Conservation (phyloP, 2,329 filamentous ascomycete species). For the Nakataea oryzae region DNA sequence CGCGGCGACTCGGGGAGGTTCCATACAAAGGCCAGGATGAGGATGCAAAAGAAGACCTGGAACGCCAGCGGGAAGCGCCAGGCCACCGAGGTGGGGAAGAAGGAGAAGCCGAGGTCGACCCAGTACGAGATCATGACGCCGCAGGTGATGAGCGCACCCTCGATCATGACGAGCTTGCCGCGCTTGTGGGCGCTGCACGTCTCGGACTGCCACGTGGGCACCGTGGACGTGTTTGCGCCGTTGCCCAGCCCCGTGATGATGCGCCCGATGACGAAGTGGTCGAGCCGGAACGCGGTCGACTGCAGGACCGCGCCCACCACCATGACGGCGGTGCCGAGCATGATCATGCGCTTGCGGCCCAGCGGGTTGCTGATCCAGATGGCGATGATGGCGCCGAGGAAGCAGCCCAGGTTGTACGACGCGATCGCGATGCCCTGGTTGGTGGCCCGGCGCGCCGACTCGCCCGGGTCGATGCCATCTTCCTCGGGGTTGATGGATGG, state of each 20-base stretch:
- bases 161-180: conserved; percentile 51
- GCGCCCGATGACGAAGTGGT: conserved; percentile 32
- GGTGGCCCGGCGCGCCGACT: conserved; percentile 32
- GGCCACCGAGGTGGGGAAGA: conserved; percentile 34
- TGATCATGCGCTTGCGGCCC: conserved; percentile 29
- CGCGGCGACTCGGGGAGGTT: conserved; percentile 40
- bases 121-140: conserved; percentile 50
- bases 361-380: conserved; percentile 27
- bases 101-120: conserved; percentile 48
- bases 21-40: conserved; percentile 43
- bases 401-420: conserved; percentile 20
- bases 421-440: conserved; percentile 32
- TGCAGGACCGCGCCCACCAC: conserved; percentile 31
- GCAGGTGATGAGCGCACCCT: conserved; percentile 45
- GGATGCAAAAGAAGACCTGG: conserved; percentile 46
- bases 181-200: conserved; percentile 45
- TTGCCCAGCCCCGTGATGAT: conserved; percentile 33
- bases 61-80: conserved; percentile 54
- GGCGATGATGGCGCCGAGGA: conserved; percentile 16
- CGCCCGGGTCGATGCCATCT: conserved; percentile 14
- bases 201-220: conserved; percentile 52
- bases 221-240: conserved; percentile 30
- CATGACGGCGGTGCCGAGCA: conserved; percentile 29
- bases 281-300: conserved; percentile 23
- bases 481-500: conserved; percentile 39